Conservation (phyloP, 345 rosid genomes). For the Hibiscus tridactylites region DNA sequence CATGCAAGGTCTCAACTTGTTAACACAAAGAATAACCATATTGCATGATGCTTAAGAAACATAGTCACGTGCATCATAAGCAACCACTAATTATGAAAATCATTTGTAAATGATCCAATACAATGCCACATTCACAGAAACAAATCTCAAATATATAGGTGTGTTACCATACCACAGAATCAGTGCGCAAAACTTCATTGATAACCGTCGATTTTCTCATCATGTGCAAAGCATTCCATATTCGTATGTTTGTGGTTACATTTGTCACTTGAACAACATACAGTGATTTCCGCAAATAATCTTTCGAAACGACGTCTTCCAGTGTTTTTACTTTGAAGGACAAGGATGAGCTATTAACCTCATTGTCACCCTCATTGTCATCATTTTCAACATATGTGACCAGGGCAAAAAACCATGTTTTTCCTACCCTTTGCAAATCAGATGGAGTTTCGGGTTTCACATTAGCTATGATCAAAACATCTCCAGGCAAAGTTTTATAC, state of each 20-base stretch:
- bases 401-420: conserved; percentile 22
- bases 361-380: neutral
- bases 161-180: conserved; percentile 2
- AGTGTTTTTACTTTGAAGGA: conserved; percentile 17
- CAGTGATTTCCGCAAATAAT: conserved; percentile 9
- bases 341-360: neutral
- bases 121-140: neutral
- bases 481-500: conserved; percentile 37
- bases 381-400: conserved; percentile 6
- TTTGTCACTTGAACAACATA: conserved; percentile 26
- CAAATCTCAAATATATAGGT: neutral
- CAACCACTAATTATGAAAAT: neutral
- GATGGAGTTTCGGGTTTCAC: conserved; percentile 25
- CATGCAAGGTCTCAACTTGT: neutral
- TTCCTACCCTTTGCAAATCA: conserved; percentile 28
- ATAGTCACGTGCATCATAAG: neutral
- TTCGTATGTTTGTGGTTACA: conserved; percentile 25
- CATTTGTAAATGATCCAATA: too few relatives aligned
- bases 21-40: neutral
- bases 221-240: conserved; percentile 34
- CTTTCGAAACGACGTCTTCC: neutral
- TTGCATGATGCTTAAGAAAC: neutral
- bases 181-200: conserved; percentile 17
- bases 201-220: conserved; percentile 16
- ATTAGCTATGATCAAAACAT: conserved; percentile 27